Base-by-base conservation (phyloP, 2,329 filamentous ascomycete genomes). In the Hypoxylon sp. region DNA sequence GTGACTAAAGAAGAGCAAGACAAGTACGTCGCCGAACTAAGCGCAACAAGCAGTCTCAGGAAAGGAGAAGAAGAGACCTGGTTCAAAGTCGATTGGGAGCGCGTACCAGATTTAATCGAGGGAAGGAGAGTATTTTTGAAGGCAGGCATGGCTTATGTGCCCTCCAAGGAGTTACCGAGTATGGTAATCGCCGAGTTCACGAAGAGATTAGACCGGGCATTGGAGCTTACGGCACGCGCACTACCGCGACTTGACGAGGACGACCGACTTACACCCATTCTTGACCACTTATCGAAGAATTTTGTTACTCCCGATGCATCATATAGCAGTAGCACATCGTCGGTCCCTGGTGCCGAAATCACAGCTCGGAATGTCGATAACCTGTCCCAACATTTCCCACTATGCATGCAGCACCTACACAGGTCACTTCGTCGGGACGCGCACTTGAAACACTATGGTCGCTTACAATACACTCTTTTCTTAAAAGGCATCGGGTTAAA, bases 51-150 rank as follows among this genome's bases (percentile, higher is more conserved):
- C 9, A 78, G 78, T 1, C 75, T 75, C 4, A 80, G 79, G 81
- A 82, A 73, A 74, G 77, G 46, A 51, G 94, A 97, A 14, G 93
- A 97, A 46, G 93, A 96, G 75, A 90, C 84, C 26, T 99, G 94
- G 91, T 97, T 97, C 85, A 98, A 98, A 82, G 94, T 98, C 0
- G 94, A 98, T 76, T 99, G 95, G 94, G 92, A 94, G 78, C 88
- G 90, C 35, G 96, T 99, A 0, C 94, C 95, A 0, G 95, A 98
- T 68, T 82, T 99, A 39, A 90, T 99, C 0, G 94, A 98, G 80
- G 82, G 87, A 53, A 86, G 95, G 55, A 87, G 88, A 58, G 93
- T 97, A 1, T 90, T 96, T 61, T 71, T 98, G 71, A 91, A 87
- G 73, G 89, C 83, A 29, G 96, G 96, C 2, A 96, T 94, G 80